Conservation (phyloP, 352 stramenopile genomes). For the Aphanomyces cochlioides region DNA sequence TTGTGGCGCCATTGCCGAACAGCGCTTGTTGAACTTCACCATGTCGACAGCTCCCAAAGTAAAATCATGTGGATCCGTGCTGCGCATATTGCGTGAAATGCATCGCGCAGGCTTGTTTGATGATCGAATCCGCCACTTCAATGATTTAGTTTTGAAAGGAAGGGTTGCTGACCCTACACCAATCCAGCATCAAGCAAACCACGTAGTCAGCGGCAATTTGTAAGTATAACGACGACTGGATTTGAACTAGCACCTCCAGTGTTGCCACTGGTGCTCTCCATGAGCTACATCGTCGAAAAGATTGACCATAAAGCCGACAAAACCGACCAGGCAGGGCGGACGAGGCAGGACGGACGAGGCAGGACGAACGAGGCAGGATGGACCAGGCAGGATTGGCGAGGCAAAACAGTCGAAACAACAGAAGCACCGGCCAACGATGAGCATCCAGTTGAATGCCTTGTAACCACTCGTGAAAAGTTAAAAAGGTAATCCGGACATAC, state of each 20-base stretch:
- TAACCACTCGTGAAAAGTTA: too few species aligned
- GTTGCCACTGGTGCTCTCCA: neutral
- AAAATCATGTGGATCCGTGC: neutral
- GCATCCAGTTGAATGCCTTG: too few species aligned
- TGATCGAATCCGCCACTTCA: neutral
- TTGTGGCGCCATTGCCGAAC: neutral
- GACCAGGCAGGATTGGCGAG: too few species aligned
- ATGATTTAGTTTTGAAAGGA: neutral
- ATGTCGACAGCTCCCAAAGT: neutral
- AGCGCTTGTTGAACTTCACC: conserved; percentile 4
- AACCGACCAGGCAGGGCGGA: too few species aligned
- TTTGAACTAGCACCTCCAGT: conserved; percentile 3
- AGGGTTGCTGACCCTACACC: neutral
- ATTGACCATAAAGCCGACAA: too few species aligned
- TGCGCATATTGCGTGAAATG: neutral
- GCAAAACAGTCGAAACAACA: too few species aligned
- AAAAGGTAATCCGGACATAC: too few species aligned
- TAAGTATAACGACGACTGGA: neutral
- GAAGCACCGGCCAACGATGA: too few species aligned
- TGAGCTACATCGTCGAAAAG: neutral
- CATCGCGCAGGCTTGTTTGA: neutral
- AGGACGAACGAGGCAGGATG: too few species aligned
- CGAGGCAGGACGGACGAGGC: too few species aligned
- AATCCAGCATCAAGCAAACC: neutral
- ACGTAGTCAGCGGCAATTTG: neutral